These are phyloP conservation scores for Eleusine indica DNA, from an alignment of 176 grass and related monocot genomes.

Conservation along the genomic window DNA sequence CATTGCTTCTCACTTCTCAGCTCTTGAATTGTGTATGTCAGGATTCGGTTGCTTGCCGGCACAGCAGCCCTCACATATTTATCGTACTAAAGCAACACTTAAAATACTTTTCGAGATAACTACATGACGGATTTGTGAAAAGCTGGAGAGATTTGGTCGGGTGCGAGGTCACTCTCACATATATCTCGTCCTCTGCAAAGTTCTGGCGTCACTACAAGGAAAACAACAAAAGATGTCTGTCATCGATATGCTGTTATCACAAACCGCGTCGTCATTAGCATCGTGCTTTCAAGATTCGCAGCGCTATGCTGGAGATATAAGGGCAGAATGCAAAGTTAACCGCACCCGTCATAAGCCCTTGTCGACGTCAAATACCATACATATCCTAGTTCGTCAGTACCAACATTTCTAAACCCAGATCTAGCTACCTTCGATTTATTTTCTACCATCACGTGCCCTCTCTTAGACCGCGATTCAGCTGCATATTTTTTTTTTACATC, in stretches of 20 bases:
- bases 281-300: slow-evolving; percentile 19
- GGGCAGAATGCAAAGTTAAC: too few species aligned
- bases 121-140: slow-evolving; percentile 42
- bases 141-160: slow-evolving; percentile 44
- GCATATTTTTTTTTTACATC: too few species aligned
- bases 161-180: slow-evolving; percentile 50
- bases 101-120: slow-evolving; percentile 30
- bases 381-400: too few species aligned
- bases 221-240: slow-evolving; percentile 30
- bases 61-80: slow-evolving; percentile 38
- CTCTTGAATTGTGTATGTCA: not conserved
- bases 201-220: slow-evolving; percentile 23
- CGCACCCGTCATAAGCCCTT: too few species aligned
- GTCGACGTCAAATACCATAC: too few species aligned
- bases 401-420: too few species aligned
- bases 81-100: slow-evolving; percentile 7
- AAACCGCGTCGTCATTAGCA: not conserved
- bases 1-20: too few species aligned
- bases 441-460: too few species aligned
- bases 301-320: not conserved
- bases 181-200: slow-evolving; percentile 15
- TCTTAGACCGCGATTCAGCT: too few species aligned
- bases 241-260: slow-evolving; percentile 12
- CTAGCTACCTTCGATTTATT: too few species aligned
- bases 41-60: slow-evolving; percentile 30